Conservation (phyloP, 2,329 filamentous ascomycete genomes). For the Penicillium sumatraense region DNA sequence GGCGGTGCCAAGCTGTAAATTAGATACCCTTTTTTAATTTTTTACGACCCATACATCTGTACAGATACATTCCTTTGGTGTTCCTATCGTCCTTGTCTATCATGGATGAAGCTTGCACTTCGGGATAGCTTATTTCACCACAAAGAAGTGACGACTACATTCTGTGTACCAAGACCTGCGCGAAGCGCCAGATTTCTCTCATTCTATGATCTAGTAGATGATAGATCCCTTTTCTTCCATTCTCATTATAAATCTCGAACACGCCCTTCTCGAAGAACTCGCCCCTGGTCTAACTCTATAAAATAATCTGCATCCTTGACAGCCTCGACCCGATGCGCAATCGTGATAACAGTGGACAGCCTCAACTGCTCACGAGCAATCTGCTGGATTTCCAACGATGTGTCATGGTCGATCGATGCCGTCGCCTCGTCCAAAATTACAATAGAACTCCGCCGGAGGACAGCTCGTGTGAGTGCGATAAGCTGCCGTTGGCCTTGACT, state of each 20-base stretch:
- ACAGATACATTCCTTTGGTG: slow-evolving; percentile 9
- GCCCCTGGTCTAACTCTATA: slow-evolving; percentile 58
- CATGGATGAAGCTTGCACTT: neutral
- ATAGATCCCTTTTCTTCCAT: neutral
- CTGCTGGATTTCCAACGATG: slow-evolving; percentile 52
- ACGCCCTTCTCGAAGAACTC: slow-evolving; percentile 40
- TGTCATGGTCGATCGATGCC: slow-evolving; percentile 67
- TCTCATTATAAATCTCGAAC: slow-evolving; percentile 28
- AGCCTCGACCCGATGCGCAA: slow-evolving; percentile 68
- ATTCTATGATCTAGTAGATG: neutral
- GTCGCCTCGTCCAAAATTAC: slow-evolving; percentile 71
- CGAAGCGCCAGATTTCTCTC: neutral
- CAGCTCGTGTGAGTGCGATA: slow-evolving; percentile 66
- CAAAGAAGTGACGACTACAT: neutral
- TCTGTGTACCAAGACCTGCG: neutral
- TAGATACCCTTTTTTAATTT: slow-evolving; percentile 23
- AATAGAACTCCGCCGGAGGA: slow-evolving; percentile 64
- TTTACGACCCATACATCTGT: slow-evolving; percentile 16
- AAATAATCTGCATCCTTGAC: slow-evolving; percentile 63
- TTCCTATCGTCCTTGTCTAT: neutral
- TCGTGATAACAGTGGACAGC: slow-evolving; percentile 63
- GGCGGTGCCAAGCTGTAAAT: slow-evolving; percentile 74
- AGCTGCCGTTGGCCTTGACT: slow-evolving; percentile 69
- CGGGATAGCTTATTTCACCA: neutral
- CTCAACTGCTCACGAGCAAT: slow-evolving; percentile 41